Evolutionary conservation across 2,329 filamentous ascomycete species (phyloP).

Genomic region (Tolypocladium inflatum): DNA sequence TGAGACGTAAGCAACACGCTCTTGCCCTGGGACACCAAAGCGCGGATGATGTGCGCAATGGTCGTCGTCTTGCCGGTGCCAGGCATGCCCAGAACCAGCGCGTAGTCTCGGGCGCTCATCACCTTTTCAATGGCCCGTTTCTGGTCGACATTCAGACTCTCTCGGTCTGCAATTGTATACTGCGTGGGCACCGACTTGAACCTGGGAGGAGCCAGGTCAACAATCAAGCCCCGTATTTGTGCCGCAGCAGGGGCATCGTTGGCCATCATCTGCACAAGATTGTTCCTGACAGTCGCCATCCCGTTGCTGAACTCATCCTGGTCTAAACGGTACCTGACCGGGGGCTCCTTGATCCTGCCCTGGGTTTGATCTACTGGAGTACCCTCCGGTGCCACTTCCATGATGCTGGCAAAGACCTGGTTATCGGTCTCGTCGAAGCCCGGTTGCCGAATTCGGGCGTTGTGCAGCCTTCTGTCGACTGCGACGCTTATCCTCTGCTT

Average conservation of each 20-base stretch:
- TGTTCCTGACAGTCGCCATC: slow-evolving; percentile 91
- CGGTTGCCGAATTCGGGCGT: slow-evolving; percentile 64
- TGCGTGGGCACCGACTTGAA: slow-evolving; percentile 62
- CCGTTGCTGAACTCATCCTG: slow-evolving; percentile 98
- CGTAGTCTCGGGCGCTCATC: slow-evolving; percentile 91
- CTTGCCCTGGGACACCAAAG: slow-evolving; percentile 80
- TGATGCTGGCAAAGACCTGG: slow-evolving; percentile 83
- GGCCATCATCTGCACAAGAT: slow-evolving; percentile 86
- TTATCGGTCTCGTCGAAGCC: slow-evolving; percentile 71
- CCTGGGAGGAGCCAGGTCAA: slow-evolving; percentile 62
- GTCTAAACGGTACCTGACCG: slow-evolving; percentile 73
- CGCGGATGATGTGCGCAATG: slow-evolving; percentile 92
- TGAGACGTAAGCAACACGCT: slow-evolving; percentile 91
- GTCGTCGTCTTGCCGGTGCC: slow-evolving; percentile 98
- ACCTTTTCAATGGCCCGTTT: slow-evolving; percentile 82
- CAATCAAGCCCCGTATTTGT: slow-evolving; percentile 68
- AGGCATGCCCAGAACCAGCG: slow-evolving; percentile 95
- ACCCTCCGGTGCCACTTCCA: slow-evolving; percentile 62
- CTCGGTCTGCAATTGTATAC: slow-evolving; percentile 51
- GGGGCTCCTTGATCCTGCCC: slow-evolving; percentile 40
- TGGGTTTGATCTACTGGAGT: slow-evolving; percentile 40
- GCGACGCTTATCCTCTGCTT: slow-evolving; percentile 74
- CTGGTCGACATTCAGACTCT: slow-evolving; percentile 79
- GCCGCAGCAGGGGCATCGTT: slow-evolving; percentile 61
- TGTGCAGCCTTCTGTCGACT: slow-evolving; percentile 83